phyloP scores from a whole-genome alignment of 2,329 filamentous ascomycete genomes.

The Aspergillus nomiae region DNA sequence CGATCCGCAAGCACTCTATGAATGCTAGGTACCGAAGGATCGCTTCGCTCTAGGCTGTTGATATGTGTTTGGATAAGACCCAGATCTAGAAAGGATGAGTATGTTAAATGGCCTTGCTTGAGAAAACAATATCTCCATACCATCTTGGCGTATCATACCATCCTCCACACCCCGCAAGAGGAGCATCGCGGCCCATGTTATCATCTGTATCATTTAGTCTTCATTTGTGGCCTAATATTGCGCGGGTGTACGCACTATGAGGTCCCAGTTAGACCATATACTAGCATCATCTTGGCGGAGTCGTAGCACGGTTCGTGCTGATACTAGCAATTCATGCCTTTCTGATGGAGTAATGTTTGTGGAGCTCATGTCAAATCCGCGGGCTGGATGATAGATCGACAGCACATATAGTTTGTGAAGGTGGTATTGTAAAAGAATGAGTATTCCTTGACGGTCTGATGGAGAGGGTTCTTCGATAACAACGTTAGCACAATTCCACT shows the following conservation, averaged over 20 bases:
- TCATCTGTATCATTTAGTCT: slow-evolving; percentile 24
- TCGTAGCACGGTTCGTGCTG: slow-evolving; percentile 31
- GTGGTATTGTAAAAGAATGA: slow-evolving; percentile 34
- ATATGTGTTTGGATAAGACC: slow-evolving; percentile 30
- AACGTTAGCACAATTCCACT: not conserved
- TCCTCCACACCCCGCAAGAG: slow-evolving; percentile 31
- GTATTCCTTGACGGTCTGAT: slow-evolving; percentile 31
- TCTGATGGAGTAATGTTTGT: slow-evolving; percentile 29
- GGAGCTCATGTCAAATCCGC: slow-evolving; percentile 30
- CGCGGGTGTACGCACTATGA: slow-evolving; percentile 23
- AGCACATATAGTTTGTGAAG: slow-evolving; percentile 34
- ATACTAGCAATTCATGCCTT: slow-evolving; percentile 31
- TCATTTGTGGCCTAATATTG: not conserved
- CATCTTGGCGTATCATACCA: slow-evolving; percentile 32
- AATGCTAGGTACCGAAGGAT: slow-evolving; percentile 26
- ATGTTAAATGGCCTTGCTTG: not conserved
- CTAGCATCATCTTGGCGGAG: slow-evolving; percentile 31
- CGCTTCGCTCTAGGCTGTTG: slow-evolving; percentile 24
- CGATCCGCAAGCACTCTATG: slow-evolving; percentile 27
- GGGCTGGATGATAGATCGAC: slow-evolving; percentile 33
- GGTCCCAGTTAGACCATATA: slow-evolving; percentile 36
- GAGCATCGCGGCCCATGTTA: slow-evolving; percentile 31
- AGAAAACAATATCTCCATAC: slow-evolving; percentile 12
- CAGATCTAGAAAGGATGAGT: slow-evolving; percentile 18
- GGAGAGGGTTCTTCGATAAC: slow-evolving; percentile 11